These are phyloP conservation scores for Penicillium sp. DNA, from an alignment of 2,329 filamentous ascomycete genomes.

Conservation along the genomic window DNA sequence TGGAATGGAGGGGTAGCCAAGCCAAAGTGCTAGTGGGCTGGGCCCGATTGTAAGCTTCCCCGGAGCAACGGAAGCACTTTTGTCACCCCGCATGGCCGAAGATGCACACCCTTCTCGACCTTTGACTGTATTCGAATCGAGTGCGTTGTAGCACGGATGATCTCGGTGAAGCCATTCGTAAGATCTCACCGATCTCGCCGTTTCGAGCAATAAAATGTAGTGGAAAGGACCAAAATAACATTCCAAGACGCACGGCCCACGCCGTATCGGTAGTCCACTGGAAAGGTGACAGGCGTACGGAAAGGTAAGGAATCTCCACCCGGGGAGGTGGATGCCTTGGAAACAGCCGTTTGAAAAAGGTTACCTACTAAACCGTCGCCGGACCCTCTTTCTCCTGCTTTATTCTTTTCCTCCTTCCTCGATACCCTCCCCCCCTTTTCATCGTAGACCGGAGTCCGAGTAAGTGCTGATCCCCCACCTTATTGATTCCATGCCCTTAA, in stretches of 20 bases:
- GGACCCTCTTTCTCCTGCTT: neutral
- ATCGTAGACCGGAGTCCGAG: neutral
- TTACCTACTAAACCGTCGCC: neutral
- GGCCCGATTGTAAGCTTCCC: slow-evolving; percentile 23
- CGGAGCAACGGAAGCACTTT: slow-evolving; percentile 36
- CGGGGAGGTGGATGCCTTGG: neutral
- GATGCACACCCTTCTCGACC: slow-evolving; percentile 2
- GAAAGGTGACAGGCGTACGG: neutral
- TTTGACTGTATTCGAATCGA: neutral
- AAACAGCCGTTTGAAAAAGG: neutral
- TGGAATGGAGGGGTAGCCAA: neutral
- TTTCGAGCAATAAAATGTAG: neutral
- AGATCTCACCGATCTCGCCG: neutral
- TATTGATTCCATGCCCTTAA: neutral
- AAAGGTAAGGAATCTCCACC: neutral
- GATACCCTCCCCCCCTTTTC: neutral
- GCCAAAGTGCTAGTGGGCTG: neutral
- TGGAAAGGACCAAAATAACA: neutral
- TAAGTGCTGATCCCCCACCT: slow-evolving; percentile 4
- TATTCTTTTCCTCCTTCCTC: neutral
- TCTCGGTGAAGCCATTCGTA: neutral
- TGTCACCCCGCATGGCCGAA: slow-evolving; percentile 36
- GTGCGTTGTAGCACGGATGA: neutral
- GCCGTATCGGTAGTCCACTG: neutral
- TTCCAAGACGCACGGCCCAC: neutral